Evolutionary conservation across 2,329 filamentous ascomycete genomes (phyloP), one percentile per base, ranked within the genome.

Genomic region (Penicillium thymicola): DNA sequence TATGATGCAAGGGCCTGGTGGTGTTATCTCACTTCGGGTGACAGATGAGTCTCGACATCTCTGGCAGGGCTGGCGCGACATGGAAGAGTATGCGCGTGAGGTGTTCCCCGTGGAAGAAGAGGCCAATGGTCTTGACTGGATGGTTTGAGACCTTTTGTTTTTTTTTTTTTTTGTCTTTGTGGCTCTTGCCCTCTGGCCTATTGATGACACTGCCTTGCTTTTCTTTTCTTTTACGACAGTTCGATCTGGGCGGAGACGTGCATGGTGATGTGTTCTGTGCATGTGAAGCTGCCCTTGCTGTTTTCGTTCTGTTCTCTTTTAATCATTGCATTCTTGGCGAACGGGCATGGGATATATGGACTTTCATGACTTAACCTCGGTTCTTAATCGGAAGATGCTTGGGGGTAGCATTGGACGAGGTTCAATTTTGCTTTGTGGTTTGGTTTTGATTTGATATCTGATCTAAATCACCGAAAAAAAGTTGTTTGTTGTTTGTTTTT

Each of bases 81-180:
- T 97, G 65, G 92, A 97, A 71, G 94, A 97, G 75, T 99, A 97
- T 72, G 93, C 93, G 1, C 83, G 89, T 47, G 94, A 97, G 72
- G 92, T 95, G 28, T 97, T 97, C 67, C 90, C 91, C 0, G 82
- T 97, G 13, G 94, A 99, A 74, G 94, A 99, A 76, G 89, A 92
- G 65, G 91, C 92, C 32, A 97, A 97, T 71, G 93, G 93, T 5
- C 78, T 94, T 69, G 90, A 89, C 16, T 99, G 94, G 94, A 97
- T 97, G 93, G 62, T 76, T 51, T 77, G 58, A 60, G 27, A 13
- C 5, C 5, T 7, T 28, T 10, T 21, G 14, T 21, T 27, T 34
- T n/a, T 1, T 25, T 13, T 21, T 6, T 2, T 7, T 21, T 13
- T n/a, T 18, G 28, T 14, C 30, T 27, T 42, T 25, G 18, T 36